phyloP scores from a whole-genome alignment of 495 filamentous ascomycete species.

The Darksidea phi region DNA sequence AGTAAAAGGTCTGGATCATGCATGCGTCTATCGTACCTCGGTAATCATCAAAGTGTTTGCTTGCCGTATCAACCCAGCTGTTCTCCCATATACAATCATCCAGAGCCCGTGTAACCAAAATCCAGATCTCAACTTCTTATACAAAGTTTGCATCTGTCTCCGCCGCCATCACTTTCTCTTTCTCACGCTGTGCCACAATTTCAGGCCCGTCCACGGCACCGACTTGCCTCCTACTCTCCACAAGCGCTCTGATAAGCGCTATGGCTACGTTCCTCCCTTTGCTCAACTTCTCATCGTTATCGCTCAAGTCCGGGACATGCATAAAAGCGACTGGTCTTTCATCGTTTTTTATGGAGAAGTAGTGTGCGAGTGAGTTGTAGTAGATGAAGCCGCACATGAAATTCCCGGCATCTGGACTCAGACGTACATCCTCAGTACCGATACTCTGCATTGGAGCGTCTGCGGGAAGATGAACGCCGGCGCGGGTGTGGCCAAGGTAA shows the following conservation, averaged over 20 bases:
- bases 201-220: constrained; percentile 5
- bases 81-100: too few relatives aligned
- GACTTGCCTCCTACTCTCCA: constrained; percentile 42
- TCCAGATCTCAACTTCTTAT: too few relatives aligned
- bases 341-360: constrained; percentile 30
- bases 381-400: constrained; percentile 89
- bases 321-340: constrained; percentile 64
- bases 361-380: constrained; percentile 65
- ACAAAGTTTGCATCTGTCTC: too few relatives aligned
- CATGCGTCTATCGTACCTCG: too few relatives aligned
- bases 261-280: constrained; percentile 63
- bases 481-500: constrained; percentile 33
- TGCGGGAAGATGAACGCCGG: too few relatives aligned
- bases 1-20: too few relatives aligned
- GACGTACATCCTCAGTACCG: constrained; percentile 47
- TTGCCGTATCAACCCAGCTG: too few relatives aligned
- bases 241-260: constrained; percentile 68
- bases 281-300: constrained; percentile 53
- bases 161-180: too few relatives aligned
- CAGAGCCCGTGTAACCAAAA: too few relatives aligned
- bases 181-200: neutral
- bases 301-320: constrained; percentile 67
- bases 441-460: constrained; percentile 35
- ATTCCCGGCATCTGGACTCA: constrained; percentile 70
- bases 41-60: too few relatives aligned